These are phyloP conservation scores for Diversispora epigaea DNA, from an alignment of 192 early-diverging fungal species.

Conservation along the genomic window DNA sequence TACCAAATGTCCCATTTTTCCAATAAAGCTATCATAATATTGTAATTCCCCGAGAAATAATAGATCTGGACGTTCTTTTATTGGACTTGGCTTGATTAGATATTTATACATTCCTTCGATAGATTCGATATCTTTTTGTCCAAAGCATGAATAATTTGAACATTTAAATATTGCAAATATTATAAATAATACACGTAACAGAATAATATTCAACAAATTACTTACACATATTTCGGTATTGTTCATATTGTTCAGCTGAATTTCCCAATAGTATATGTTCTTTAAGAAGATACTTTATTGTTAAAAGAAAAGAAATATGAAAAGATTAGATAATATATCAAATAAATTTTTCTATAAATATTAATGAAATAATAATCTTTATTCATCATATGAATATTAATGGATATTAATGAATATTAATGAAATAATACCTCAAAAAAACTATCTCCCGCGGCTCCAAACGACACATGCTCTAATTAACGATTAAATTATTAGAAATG, in stretches of 20 bases:
- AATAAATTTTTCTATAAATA: too few relatives aligned
- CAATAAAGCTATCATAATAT: not conserved
- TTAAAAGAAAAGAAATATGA: not conserved
- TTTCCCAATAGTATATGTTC: conserved; percentile 48
- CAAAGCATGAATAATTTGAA: not conserved
- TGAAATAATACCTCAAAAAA: conserved; percentile 56
- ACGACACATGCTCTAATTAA: conserved; percentile 38
- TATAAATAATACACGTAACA: not conserved
- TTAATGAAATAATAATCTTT: conserved; percentile 29
- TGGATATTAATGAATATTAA: not conserved
- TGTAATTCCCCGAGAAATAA: conserved; percentile 32
- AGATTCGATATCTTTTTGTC: conserved; percentile 33
- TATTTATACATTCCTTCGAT: conserved; percentile 36
- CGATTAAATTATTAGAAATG: not conserved
- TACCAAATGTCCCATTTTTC: conserved; percentile 42
- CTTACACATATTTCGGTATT: conserved; percentile 23
- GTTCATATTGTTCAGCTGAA: not conserved
- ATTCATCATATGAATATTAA: not conserved
- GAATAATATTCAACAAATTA: not conserved
- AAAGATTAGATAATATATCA: too few relatives aligned
- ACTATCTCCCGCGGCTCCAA: conserved; percentile 55
- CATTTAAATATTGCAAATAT: not conserved
- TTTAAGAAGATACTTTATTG: conserved; percentile 54
- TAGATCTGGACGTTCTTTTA: conserved; percentile 29
- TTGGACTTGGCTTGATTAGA: conserved; percentile 32